Conservation (phyloP, 208 protist species). For the Acanthamoeba royreba region DNA sequence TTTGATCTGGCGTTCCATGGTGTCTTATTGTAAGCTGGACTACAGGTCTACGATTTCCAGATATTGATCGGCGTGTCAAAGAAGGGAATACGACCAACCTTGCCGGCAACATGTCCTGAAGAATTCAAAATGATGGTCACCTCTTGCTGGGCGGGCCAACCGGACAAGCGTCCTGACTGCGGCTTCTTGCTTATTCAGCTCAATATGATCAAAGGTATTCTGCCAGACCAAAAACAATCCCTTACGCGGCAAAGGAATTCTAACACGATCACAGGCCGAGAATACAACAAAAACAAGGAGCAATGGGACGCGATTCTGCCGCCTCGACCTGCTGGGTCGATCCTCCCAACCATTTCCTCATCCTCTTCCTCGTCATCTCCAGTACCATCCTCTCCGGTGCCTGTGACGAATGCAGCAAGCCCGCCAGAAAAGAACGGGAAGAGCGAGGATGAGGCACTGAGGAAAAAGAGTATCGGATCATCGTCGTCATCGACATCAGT, state of each 20-base stretch:
- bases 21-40: neutral
- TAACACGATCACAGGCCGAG: neutral
- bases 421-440: no score
- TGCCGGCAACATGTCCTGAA: neutral
- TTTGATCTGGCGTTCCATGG: neutral
- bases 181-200: neutral
- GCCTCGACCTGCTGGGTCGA: neutral
- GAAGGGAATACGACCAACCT: neutral
- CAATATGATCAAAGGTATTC: neutral
- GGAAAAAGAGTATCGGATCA: no score
- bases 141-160: neutral
- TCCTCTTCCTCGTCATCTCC: neutral
- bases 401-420: no score
- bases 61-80: neutral
- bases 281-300: conserved; percentile 7
- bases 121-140: neutral
- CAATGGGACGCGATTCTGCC: conserved; percentile 1
- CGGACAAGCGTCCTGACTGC: neutral
- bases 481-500: neutral
- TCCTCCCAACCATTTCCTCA: neutral
- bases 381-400: no score
- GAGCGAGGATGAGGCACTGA: no score
- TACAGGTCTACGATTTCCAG: neutral
- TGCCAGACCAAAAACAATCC: no score
- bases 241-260: no score